Evolutionary conservation across 2,329 filamentous ascomycete species (phyloP).

Genomic region (Stagonosporopsis chrysanthemi): DNA sequence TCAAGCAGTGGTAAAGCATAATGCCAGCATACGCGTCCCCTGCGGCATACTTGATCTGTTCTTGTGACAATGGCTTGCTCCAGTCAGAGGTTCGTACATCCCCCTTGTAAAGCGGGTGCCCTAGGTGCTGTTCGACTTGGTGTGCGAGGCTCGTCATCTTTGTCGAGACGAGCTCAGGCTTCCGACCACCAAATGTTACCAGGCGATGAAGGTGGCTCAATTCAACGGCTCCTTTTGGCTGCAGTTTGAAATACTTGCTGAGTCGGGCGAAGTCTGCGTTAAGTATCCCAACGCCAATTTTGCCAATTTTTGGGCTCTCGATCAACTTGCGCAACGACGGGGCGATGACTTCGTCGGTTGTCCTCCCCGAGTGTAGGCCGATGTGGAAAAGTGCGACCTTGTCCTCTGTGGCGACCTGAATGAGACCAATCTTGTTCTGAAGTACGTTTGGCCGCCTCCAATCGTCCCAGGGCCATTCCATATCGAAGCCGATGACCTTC

Average conservation of each 20-base stretch:
- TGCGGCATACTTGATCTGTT: constrained; percentile 78
- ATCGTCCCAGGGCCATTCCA: constrained; percentile 76
- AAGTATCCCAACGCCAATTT: constrained; percentile 78
- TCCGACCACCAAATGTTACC: constrained; percentile 69
- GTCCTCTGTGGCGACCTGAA: constrained; percentile 81
- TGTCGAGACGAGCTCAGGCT: constrained; percentile 49
- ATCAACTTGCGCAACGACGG: constrained; percentile 75
- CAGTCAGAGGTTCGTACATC: constrained; percentile 78
- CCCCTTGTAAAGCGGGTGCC: constrained; percentile 81
- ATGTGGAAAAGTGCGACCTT: constrained; percentile 84
- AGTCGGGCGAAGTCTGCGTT: constrained; percentile 69
- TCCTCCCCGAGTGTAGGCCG: constrained; percentile 60
- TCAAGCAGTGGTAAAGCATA: constrained; percentile 75
- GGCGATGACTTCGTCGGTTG: constrained; percentile 66
- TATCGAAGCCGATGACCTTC: constrained; percentile 81
- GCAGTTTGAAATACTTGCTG: constrained; percentile 68
- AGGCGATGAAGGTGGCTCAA: constrained; percentile 83
- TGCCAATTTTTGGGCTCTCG: constrained; percentile 72
- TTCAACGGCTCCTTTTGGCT: constrained; percentile 75
- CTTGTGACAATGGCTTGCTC: constrained; percentile 66
- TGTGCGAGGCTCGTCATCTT: constrained; percentile 69
- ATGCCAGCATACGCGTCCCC: constrained; percentile 85
- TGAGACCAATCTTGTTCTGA: constrained; percentile 77
- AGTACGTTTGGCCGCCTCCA: constrained; percentile 55
- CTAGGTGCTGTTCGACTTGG: constrained; percentile 75